Conservation (phyloP, 2,329 filamentous ascomycete species). For the Alternaria brassicae region DNA sequence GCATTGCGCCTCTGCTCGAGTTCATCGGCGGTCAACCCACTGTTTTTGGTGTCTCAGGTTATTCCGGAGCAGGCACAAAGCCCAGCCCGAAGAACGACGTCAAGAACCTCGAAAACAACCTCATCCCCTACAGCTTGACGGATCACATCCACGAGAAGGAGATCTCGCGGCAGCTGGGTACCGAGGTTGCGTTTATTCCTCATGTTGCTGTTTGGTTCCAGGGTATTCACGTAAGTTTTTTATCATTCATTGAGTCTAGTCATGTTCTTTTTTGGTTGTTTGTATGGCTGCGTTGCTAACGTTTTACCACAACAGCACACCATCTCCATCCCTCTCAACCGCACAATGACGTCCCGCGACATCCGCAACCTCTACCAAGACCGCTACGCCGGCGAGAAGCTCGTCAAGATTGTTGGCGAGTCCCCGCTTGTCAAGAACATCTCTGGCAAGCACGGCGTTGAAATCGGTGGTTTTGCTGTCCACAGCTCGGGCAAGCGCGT, state of each 20-base stretch:
- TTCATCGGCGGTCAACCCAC: constrained; percentile 80
- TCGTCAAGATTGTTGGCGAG: constrained; percentile 91
- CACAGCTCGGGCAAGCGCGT: constrained; percentile 88
- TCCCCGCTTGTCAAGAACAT: constrained; percentile 86
- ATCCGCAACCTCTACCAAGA: constrained; percentile 96
- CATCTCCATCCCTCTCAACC: constrained; percentile 85
- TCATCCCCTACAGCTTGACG: constrained; percentile 89
- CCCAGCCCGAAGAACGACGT: constrained; percentile 94
- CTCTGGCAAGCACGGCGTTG: constrained; percentile 82
- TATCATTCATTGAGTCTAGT: too few species aligned
- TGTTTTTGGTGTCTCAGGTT: constrained; percentile 90
- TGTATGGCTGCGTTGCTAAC: not conserved
- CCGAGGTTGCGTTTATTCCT: constrained; percentile 81
- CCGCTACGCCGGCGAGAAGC: constrained; percentile 91
- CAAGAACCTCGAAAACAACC: constrained; percentile 79
- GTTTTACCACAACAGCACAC: constrained; percentile 68
- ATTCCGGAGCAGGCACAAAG: constrained; percentile 94
- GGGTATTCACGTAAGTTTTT: constrained; percentile 72
- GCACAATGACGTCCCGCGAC: constrained; percentile 88
- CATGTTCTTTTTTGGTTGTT: not conserved
- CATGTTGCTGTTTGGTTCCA: constrained; percentile 98
- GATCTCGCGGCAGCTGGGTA: constrained; percentile 79
- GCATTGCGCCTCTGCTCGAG: constrained; percentile 80
- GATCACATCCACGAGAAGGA: constrained; percentile 96
- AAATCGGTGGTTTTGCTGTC: constrained; percentile 96